Conservation (phyloP, 78 protist species). For the Acrasis kona region DNA sequence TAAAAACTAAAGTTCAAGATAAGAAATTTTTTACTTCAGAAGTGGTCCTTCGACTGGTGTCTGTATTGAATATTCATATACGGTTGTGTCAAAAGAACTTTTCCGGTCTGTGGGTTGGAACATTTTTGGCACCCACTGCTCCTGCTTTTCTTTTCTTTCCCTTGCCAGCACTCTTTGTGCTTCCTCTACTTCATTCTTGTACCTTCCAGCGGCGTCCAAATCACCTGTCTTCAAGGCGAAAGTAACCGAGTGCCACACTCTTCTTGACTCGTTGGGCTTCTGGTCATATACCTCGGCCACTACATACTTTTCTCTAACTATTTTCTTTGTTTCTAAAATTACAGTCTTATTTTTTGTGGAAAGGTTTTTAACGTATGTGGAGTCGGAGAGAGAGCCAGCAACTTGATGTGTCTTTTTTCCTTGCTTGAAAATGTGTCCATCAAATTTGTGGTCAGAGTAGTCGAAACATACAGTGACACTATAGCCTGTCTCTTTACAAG, state of each 20-base stretch:
- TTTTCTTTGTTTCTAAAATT: not conserved
- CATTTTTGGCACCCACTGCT: not conserved
- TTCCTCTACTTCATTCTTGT: not conserved
- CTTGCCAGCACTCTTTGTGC: not conserved
- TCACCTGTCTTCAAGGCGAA: not conserved
- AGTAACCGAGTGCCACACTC: not conserved
- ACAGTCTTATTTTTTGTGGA: not conserved
- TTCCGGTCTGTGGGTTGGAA: not conserved
- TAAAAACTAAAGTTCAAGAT: too few species aligned
- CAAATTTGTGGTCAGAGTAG: not conserved
- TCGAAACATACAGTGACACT: not conserved
- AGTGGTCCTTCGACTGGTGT: too few species aligned
- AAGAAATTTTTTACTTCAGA: too few species aligned
- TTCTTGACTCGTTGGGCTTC: not conserved
- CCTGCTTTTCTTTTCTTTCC: not conserved
- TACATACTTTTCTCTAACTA: not conserved
- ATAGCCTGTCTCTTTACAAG: not conserved
- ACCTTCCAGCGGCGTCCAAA: not conserved
- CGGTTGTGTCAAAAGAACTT: too few species aligned
- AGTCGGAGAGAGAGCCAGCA: not conserved
- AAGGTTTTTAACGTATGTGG: not conserved
- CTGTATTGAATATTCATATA: too few species aligned
- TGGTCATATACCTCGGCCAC: not conserved
- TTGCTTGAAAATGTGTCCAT: not conserved
- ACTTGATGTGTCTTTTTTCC: not conserved